Conservation (phyloP, 495 filamentous ascomycete species). For the Aspergillus hancockii region DNA sequence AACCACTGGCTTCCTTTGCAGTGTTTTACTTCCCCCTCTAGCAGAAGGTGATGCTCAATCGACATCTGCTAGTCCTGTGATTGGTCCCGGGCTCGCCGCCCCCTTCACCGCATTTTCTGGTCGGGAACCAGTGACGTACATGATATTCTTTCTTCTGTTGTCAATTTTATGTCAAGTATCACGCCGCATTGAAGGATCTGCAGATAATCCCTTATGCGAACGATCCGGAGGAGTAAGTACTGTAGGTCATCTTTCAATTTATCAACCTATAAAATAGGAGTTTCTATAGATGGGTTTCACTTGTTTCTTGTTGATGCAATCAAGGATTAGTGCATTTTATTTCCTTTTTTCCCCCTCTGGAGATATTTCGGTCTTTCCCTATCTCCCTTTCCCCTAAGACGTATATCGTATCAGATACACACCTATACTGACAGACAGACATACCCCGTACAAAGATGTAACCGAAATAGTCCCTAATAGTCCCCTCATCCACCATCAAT, state of each 20-base stretch:
- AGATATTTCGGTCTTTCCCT: background rate
- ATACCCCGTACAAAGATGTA: background rate
- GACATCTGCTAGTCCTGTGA: constrained; percentile 1
- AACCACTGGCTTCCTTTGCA: background rate
- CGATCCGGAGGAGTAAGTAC: background rate
- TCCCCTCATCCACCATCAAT: background rate
- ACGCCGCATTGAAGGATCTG: background rate
- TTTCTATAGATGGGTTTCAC: background rate
- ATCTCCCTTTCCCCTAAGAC: background rate
- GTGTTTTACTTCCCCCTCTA: background rate
- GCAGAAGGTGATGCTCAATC: background rate
- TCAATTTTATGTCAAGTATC: background rate
- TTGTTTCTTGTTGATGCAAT: background rate
- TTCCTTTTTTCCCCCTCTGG: no score
- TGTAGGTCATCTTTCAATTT: background rate
- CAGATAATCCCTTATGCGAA: constrained; percentile 7
- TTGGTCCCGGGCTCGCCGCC: constrained; percentile 18
- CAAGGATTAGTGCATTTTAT: no score
- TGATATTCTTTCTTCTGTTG: no score
- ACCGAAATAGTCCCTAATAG: background rate
- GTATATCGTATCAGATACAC: no score
- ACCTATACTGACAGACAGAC: no score
- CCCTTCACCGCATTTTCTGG: constrained; percentile 22
- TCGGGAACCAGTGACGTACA: constrained; percentile 46
- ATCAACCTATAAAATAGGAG: background rate